Percentiles rank a stretch among this genome's conserved stretches.
phyloP scores from a whole-genome alignment of 106 monocot genomes.

The Allium fistulosum region DNA sequence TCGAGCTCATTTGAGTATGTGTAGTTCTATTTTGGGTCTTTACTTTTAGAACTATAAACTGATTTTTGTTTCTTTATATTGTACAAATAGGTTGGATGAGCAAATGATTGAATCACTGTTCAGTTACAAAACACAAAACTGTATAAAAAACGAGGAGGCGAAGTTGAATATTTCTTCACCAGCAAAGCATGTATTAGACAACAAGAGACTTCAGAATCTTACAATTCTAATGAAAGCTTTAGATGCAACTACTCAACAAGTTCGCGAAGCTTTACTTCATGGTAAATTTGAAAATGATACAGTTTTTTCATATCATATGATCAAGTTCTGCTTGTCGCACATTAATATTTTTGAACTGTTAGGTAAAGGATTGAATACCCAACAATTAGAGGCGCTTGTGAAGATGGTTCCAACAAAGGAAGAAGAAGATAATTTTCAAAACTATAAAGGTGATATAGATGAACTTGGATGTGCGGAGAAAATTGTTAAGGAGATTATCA shows the following conservation, averaged over 20 bases:
- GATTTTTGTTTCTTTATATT: background rate
- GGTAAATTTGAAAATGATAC: conserved; percentile 22
- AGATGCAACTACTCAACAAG: conserved; percentile 59
- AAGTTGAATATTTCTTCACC: conserved; percentile 52
- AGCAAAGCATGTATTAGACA: conserved; percentile 63
- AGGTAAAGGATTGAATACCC: conserved; percentile 64
- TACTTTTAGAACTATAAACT: background rate
- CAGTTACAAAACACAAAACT: conserved; percentile 47
- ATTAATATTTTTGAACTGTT: background rate
- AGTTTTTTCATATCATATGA: background rate
- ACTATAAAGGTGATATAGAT: conserved; percentile 30
- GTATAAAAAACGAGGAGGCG: conserved; percentile 35
- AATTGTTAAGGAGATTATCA: conserved; percentile 43
- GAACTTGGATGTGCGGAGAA: conserved; percentile 61
- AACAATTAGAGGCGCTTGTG: conserved; percentile 72
- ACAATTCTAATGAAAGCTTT: conserved; percentile 89
- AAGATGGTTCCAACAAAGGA: conserved; percentile 85
- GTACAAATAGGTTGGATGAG: conserved; percentile 57
- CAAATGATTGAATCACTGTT: conserved; percentile 84
- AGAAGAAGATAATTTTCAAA: conserved; percentile 58
- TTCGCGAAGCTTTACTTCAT: conserved; percentile 42
- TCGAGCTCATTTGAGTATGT: conserved; percentile 87
- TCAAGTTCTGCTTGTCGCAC: background rate
- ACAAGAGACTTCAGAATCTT: conserved; percentile 82
- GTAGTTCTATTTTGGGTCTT: background rate